phyloP scores from a whole-genome alignment of 2,329 filamentous ascomycete genomes.

The Ophiostoma pallidulum region DNA sequence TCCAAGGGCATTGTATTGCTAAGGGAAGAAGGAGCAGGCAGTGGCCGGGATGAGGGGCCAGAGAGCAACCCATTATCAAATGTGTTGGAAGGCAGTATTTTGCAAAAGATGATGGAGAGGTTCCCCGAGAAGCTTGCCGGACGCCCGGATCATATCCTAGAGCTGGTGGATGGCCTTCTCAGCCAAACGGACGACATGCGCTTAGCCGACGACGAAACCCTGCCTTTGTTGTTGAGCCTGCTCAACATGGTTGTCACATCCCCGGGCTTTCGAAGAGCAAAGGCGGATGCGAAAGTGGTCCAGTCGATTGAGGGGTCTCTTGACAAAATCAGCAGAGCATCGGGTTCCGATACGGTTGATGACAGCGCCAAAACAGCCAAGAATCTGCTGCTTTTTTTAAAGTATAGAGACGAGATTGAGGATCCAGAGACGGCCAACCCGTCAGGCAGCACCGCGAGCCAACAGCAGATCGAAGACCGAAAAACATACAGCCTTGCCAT shows the following conservation, averaged over 20 bases:
- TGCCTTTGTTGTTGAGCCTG: slow-evolving; percentile 48
- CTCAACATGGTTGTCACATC: slow-evolving; percentile 52
- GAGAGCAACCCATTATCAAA: slow-evolving; percentile 33
- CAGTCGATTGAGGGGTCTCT: slow-evolving; percentile 41
- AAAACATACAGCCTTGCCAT: slow-evolving; percentile 54
- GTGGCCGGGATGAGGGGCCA: slow-evolving; percentile 19
- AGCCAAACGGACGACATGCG: slow-evolving; percentile 29
- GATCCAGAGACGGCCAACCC: slow-evolving; percentile 26
- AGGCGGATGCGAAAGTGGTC: slow-evolving; percentile 33
- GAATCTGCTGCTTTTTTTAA: slow-evolving; percentile 47
- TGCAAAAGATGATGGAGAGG: slow-evolving; percentile 56
- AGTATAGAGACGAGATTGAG: slow-evolving; percentile 45
- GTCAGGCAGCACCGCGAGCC: slow-evolving; percentile 23
- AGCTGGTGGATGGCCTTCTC: slow-evolving; percentile 54
- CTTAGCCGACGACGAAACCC: slow-evolving; percentile 34
- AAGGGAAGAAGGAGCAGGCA: slow-evolving; percentile 19
- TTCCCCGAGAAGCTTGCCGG: slow-evolving; percentile 54
- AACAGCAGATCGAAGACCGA: slow-evolving; percentile 47
- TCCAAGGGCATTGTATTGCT: slow-evolving; percentile 17
- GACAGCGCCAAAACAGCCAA: slow-evolving; percentile 40
- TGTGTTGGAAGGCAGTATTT: slow-evolving; percentile 49
- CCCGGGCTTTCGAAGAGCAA: slow-evolving; percentile 43
- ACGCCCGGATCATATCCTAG: slow-evolving; percentile 54
- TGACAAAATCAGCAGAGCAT: slow-evolving; percentile 30
- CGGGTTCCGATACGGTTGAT: slow-evolving; percentile 24